Conservation (phyloP, 2,329 filamentous ascomycete species). For the Verticillium tricorpus region DNA sequence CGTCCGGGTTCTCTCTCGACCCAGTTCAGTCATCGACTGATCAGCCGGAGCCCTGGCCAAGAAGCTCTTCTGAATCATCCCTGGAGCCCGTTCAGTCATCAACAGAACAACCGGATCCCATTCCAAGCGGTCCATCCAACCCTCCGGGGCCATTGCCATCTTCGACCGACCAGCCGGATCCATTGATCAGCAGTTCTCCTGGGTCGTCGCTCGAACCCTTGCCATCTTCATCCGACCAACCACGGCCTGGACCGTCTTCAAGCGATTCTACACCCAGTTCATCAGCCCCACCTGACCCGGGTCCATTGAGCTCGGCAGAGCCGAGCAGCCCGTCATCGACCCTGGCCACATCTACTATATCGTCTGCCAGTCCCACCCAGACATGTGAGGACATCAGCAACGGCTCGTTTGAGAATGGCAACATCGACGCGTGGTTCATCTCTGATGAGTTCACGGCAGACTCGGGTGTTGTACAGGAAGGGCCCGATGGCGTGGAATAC, state of each 20-base stretch:
- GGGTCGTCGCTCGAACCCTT: not conserved
- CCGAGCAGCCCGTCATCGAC: not conserved
- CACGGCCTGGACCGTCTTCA: not conserved
- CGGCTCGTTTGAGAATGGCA: conserved; percentile 4
- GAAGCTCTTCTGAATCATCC: not conserved
- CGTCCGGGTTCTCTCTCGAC: not conserved
- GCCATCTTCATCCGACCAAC: not conserved
- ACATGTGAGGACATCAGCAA: conserved; percentile 7
- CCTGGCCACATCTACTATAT: not conserved
- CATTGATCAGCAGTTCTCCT: not conserved
- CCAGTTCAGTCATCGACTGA: not conserved
- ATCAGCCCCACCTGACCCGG: not conserved
- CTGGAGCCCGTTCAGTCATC: not conserved
- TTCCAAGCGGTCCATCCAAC: not conserved
- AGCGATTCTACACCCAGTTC: not conserved
- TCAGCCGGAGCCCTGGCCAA: not conserved
- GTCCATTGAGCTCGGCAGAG: not conserved
- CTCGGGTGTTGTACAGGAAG: not conserved
- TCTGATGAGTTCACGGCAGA: conserved; percentile 10
- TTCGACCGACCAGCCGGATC: not conserved
- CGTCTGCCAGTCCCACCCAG: not conserved
- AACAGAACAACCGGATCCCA: not conserved
- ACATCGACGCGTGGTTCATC: conserved; percentile 7
- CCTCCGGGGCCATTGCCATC: not conserved
- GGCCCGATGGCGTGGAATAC: not conserved